These are phyloP conservation scores for Hydnomerulius pinastri DNA, from an alignment of 768 basidiomycete genomes.

Conservation along the genomic window DNA sequence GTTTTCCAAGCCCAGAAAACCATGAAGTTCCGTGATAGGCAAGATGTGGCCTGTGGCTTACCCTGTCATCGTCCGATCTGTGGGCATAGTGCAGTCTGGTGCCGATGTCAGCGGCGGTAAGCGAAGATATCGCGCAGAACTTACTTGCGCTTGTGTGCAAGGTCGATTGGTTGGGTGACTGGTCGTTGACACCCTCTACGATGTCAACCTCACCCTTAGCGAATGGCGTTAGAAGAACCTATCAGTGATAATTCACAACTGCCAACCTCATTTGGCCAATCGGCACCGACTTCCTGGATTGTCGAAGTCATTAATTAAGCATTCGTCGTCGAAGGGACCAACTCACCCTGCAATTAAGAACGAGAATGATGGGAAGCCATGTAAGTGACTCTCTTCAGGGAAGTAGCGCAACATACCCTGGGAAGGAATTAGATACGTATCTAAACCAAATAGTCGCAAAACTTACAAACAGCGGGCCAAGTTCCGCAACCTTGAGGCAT, in stretches of 20 bases:
- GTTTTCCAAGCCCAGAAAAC: background rate
- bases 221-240: background rate
- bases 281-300: slow-evolving; percentile 22
- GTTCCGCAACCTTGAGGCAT: slow-evolving; percentile 40
- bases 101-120: background rate
- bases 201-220: slow-evolving; percentile 27
- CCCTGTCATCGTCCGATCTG: slow-evolving; percentile 30
- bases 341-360: too few species aligned
- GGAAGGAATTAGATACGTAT: too few species aligned
- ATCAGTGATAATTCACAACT: background rate
- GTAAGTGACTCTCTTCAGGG: background rate
- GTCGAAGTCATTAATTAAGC: too few species aligned
- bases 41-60: slow-evolving; percentile 4
- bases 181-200: slow-evolving; percentile 31
- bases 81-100: slow-evolving; percentile 29
- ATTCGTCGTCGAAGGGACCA: too few species aligned
- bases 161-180: slow-evolving; percentile 23
- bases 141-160: slow-evolving; percentile 23
- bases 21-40: background rate
- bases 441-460: too few species aligned
- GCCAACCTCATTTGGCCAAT: slow-evolving; percentile 18
- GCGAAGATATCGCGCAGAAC: background rate
- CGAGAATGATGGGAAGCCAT: too few species aligned
- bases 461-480: slow-evolving; percentile 36
- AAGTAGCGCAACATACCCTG: slow-evolving; percentile 9